A percentile compares a stretch with the other conserved stretches of the same genome.
phyloP scores from a whole-genome alignment of 331 rosid species.

The Telfairia occidentalis region DNA sequence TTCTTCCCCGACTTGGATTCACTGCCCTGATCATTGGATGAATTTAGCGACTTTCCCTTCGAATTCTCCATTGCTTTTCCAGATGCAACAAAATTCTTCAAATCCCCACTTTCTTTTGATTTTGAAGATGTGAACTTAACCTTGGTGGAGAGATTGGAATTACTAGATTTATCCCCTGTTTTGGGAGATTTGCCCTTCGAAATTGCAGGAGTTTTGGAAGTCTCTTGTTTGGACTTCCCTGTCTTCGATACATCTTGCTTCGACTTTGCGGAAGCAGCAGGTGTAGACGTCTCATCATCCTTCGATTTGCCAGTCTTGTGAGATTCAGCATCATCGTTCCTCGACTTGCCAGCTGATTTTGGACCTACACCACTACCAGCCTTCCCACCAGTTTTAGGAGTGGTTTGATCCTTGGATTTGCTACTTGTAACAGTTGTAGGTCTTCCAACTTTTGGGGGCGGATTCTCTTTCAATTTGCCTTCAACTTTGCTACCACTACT shows the following conservation, averaged over 20 bases:
- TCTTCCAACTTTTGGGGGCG: constrained; percentile 29
- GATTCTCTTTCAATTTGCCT: constrained; percentile 35
- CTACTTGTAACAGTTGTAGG: constrained; percentile 28
- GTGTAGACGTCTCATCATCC: constrained; percentile 35
- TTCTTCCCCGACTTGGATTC: constrained; percentile 55
- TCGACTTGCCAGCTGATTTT: constrained; percentile 37
- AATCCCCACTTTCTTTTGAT: constrained; percentile 28
- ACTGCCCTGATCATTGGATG: constrained; percentile 36
- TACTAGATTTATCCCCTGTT: constrained; percentile 43
- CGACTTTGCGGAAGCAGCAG: constrained; percentile 35
- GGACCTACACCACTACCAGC: constrained; percentile 26
- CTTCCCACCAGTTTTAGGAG: constrained; percentile 41
- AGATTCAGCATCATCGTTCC: constrained; percentile 24
- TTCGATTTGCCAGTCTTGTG: constrained; percentile 41
- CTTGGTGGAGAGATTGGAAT: constrained; percentile 36
- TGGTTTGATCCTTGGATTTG: constrained; percentile 45
- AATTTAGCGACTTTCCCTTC: constrained; percentile 34
- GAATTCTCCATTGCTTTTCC: constrained; percentile 24
- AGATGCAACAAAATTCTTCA: constrained; percentile 27
- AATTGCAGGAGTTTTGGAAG: constrained; percentile 29
- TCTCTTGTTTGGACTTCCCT: constrained; percentile 48
- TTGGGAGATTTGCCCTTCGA: constrained; percentile 43
- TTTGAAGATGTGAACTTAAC: constrained; percentile 41
- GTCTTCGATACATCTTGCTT: constrained; percentile 43
- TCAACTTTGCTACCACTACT: constrained; percentile 30